These are phyloP conservation scores for Pseudonitzschia multiseries DNA, from an alignment of 108 stramenopile species.

Conservation along the genomic window DNA sequence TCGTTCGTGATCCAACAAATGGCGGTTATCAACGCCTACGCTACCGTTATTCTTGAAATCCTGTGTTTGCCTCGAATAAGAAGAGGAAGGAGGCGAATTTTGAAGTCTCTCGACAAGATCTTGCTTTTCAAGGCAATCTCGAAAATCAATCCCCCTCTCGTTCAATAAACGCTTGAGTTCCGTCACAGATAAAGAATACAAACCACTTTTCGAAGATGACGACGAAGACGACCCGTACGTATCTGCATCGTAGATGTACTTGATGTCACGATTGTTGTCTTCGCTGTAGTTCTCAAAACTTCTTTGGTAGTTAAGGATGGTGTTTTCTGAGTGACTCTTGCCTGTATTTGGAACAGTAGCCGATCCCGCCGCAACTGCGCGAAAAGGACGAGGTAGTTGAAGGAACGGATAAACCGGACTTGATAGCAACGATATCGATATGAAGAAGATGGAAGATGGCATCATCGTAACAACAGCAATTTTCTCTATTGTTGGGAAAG, in stretches of 20 bases:
- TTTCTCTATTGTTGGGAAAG: too few relatives aligned
- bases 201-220: not conserved
- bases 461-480: not conserved
- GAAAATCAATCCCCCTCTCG: constrained; percentile 72
- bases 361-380: not conserved
- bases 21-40: not conserved
- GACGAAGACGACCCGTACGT: not conserved
- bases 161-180: constrained; percentile 69
- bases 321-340: not conserved
- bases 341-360: not conserved
- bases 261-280: not conserved
- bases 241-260: not conserved
- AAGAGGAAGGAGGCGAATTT: constrained; percentile 10
- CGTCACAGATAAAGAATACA: constrained; percentile 39
- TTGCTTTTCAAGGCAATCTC: constrained; percentile 72
- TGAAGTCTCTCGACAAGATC: constrained; percentile 62
- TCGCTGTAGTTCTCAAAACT: not conserved
- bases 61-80: not conserved
- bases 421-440: not conserved
- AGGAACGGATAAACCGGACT: not conserved
- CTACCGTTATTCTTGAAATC: not conserved
- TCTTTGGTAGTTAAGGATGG: not conserved
- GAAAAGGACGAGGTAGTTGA: not conserved
- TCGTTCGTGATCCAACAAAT: constrained; percentile 44
- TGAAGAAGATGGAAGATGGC: not conserved